phyloP scores from a whole-genome alignment of 106 monocot genomes.

The Dendrobium nobile region DNA sequence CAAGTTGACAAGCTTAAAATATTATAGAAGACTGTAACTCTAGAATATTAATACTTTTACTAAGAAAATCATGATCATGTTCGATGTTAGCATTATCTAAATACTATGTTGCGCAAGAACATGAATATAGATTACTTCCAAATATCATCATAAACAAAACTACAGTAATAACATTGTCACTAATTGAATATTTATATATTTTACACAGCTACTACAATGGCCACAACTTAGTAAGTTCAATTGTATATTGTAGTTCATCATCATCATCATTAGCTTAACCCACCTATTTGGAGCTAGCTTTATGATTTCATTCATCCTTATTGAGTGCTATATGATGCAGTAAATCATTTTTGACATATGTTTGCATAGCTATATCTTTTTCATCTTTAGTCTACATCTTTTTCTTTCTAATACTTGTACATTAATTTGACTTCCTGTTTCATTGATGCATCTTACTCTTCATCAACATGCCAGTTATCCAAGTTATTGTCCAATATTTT shows the following conservation, averaged over 20 bases:
- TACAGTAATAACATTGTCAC: background rate
- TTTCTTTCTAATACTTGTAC: background rate
- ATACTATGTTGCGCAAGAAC: background rate
- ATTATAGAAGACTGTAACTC: too few species aligned
- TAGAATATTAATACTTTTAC: too few species aligned
- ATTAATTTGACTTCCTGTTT: background rate
- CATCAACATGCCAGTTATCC: background rate
- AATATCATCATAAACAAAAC: background rate
- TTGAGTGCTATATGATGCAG: too few species aligned
- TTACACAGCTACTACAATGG: background rate
- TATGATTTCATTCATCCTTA: background rate
- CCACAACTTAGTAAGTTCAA: background rate
- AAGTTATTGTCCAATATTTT: background rate
- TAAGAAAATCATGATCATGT: too few species aligned
- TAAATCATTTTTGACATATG: too few species aligned
- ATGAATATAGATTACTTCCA: background rate
- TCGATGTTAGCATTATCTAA: too few species aligned
- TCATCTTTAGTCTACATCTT: too few species aligned
- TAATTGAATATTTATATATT: background rate
- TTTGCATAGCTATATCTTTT: too few species aligned
- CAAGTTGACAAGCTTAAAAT: too few species aligned
- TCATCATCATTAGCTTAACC: background rate
- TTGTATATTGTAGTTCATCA: background rate
- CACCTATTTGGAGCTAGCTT: background rate
- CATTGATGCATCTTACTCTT: background rate